Conservation (phyloP, 2,329 filamentous ascomycete species). For the Penicillium sp. region DNA sequence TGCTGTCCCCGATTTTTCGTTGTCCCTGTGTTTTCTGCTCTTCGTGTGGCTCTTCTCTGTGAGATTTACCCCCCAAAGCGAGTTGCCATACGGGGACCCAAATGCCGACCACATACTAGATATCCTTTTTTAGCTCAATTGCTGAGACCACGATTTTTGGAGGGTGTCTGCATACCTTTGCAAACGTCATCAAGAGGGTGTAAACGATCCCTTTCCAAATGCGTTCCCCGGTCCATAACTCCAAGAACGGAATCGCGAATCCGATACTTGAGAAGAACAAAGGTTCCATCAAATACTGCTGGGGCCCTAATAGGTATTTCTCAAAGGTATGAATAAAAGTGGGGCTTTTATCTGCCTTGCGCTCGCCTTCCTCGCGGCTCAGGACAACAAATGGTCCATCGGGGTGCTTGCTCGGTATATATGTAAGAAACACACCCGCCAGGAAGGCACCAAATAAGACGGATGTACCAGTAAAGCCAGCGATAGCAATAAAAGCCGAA, state of each 20-base stretch:
- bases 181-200: slow-evolving; percentile 31
- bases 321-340: slow-evolving; percentile 43
- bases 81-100: slow-evolving; percentile 29
- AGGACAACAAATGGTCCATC: slow-evolving; percentile 38
- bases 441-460: slow-evolving; percentile 41
- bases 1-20: neutral
- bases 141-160: neutral
- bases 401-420: slow-evolving; percentile 37
- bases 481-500: slow-evolving; percentile 33
- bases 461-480: slow-evolving; percentile 39
- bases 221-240: slow-evolving; percentile 33
- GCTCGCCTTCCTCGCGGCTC: slow-evolving; percentile 36
- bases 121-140: slow-evolving; percentile 1
- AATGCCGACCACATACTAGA: slow-evolving; percentile 28
- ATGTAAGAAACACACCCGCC: slow-evolving; percentile 37
- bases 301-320: slow-evolving; percentile 36
- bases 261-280: slow-evolving; percentile 34
- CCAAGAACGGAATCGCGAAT: slow-evolving; percentile 34
- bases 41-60: neutral
- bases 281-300: slow-evolving; percentile 35
- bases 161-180: slow-evolving; percentile 22
- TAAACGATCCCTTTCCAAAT: slow-evolving; percentile 34
- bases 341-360: slow-evolving; percentile 34
- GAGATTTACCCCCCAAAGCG: neutral
- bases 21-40: neutral